phyloP scores from a whole-genome alignment of 768 basidiomycete species.

The Psilocybe azurescens region DNA sequence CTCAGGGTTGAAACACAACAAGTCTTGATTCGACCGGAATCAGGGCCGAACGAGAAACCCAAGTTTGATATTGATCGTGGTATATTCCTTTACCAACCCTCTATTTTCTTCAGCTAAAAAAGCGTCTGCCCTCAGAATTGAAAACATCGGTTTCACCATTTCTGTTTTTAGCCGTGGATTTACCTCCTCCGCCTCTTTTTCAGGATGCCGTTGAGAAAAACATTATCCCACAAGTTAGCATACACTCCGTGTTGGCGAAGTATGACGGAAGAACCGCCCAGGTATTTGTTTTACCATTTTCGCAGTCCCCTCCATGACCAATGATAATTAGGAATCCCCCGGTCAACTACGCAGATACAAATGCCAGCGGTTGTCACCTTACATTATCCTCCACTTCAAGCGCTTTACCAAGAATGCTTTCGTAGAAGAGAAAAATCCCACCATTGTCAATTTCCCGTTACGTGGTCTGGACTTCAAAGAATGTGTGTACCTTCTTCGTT shows the following conservation, averaged over 20 bases:
- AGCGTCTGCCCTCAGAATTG: constrained; percentile 63
- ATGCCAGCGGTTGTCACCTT: constrained; percentile 86
- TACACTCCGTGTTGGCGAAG: constrained; percentile 89
- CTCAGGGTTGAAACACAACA: constrained; percentile 93
- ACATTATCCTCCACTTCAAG: constrained; percentile 94
- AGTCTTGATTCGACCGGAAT: constrained; percentile 82
- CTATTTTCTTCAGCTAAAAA: constrained; percentile 7
- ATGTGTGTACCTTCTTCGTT: constrained; percentile 61
- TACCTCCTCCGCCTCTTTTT: constrained; percentile 97
- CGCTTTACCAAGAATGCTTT: constrained; percentile 96
- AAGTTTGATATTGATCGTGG: constrained; percentile 95
- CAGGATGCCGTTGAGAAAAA: constrained; percentile 97
- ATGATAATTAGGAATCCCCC: constrained; percentile 69
- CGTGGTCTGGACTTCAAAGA: constrained; percentile 91
- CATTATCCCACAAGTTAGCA: constrained; percentile 96
- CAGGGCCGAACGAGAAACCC: constrained; percentile 79
- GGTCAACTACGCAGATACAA: constrained; percentile 90
- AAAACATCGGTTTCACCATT: constrained; percentile 88
- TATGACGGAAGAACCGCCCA: constrained; percentile 93
- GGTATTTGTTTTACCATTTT: constrained; percentile 43
- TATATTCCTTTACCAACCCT: constrained; percentile 36
- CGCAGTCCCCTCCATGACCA: constrained; percentile 17
- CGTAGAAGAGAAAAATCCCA: constrained; percentile 99
- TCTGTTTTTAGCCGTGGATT: constrained; percentile 93
- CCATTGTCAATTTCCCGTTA: constrained; percentile 96